Evolutionary conservation across 202 grass and related monocot genomes (phyloP).

Genomic region (Eragrostis tef): DNA sequence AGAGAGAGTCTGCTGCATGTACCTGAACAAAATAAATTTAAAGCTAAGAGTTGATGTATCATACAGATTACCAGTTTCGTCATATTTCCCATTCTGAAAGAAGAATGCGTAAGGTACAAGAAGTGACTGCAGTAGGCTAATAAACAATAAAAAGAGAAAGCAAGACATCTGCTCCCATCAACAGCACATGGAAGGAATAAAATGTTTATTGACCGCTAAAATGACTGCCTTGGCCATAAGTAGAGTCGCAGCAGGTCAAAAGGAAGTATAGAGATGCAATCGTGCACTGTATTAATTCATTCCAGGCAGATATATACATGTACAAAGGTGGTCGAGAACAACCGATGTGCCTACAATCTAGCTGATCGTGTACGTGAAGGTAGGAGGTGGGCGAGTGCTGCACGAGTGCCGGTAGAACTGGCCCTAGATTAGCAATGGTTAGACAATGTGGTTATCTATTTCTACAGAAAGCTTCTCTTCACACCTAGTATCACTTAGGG

Average conservation of each 20-base stretch:
- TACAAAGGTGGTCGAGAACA: too few relatives aligned
- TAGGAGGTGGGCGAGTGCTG: too few relatives aligned
- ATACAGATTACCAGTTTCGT: not conserved
- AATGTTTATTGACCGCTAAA: not conserved
- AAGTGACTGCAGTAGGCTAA: not conserved
- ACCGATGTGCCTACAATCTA: too few relatives aligned
- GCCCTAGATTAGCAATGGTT: too few relatives aligned
- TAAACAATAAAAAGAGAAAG: not conserved
- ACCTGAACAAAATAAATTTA: constrained; percentile 57
- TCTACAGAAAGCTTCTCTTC: not conserved
- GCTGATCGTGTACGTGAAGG: too few relatives aligned
- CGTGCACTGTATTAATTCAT: too few relatives aligned
- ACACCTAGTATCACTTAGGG: too few relatives aligned
- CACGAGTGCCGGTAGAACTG: too few relatives aligned
- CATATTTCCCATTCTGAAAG: not conserved
- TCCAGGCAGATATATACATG: too few relatives aligned
- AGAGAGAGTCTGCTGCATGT: constrained; percentile 76
- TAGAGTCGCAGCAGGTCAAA: not conserved
- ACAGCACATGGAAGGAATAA: not conserved
- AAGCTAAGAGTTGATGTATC: not conserved
- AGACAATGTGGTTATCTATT: too few relatives aligned
- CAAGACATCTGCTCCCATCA: not conserved
- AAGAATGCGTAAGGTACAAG: not conserved
- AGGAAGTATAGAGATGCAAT: not conserved
- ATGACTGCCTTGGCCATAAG: not conserved